Conservation (phyloP, 495 filamentous ascomycete species). For the Tetracladium setigerum region DNA sequence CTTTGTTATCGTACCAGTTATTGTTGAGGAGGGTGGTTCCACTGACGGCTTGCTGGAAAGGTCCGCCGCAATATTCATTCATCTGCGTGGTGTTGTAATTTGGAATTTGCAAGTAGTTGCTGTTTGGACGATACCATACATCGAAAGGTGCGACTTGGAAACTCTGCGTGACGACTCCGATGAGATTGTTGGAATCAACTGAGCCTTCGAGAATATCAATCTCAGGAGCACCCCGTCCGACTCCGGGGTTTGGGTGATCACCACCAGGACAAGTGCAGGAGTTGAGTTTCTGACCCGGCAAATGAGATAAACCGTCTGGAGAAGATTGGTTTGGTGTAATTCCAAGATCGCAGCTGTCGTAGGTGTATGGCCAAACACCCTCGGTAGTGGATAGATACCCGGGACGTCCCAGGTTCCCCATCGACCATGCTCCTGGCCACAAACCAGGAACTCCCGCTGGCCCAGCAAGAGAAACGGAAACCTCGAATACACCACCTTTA, state of each 20-base stretch:
- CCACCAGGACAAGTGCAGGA: conserved; percentile 57
- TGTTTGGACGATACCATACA: conserved; percentile 63
- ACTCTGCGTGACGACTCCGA: conserved; percentile 63
- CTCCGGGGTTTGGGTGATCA: conserved; percentile 66
- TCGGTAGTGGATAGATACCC: conserved; percentile 64
- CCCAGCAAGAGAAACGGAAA: conserved; percentile 69
- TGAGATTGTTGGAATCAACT: conserved; percentile 34
- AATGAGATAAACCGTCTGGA: conserved; percentile 55
- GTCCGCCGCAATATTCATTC: conserved; percentile 59
- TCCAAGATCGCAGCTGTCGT: conserved; percentile 63
- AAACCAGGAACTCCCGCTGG: conserved; percentile 59
- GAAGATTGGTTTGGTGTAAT: conserved; percentile 71
- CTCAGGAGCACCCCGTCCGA: conserved; percentile 64
- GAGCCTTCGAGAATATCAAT: conserved; percentile 70
- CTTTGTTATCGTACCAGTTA: conserved; percentile 65
- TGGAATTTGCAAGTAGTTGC: conserved; percentile 54
- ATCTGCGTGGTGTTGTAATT: conserved; percentile 49
- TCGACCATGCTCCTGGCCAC: conserved; percentile 76
- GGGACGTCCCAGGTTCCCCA: conserved; percentile 65
- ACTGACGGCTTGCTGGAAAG: conserved; percentile 67
- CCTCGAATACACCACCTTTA: conserved; percentile 67
- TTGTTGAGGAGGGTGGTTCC: conserved; percentile 65
- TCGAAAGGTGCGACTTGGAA: conserved; percentile 71
- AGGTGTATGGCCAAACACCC: conserved; percentile 73
- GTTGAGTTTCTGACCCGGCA: conserved; percentile 67